These are phyloP conservation scores for Tolypocladium endophyticum DNA, from an alignment of 2,329 filamentous ascomycete genomes.

Conservation along the genomic window DNA sequence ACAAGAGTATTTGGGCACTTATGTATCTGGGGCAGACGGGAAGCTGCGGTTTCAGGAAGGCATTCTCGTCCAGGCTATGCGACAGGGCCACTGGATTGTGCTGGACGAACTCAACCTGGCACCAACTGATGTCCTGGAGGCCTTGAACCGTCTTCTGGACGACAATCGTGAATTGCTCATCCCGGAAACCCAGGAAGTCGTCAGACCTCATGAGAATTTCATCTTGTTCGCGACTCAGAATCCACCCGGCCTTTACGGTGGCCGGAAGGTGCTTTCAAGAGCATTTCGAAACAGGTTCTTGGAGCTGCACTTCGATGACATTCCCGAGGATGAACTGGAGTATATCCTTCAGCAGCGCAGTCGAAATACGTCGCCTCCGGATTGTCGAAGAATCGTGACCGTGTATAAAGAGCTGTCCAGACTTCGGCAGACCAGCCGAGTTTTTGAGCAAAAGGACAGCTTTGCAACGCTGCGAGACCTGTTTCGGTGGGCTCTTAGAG, in stretches of 20 bases:
- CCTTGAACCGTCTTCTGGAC: slow-evolving; percentile 86
- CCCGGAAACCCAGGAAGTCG: slow-evolving; percentile 89
- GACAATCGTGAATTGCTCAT: slow-evolving; percentile 94
- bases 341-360: slow-evolving; percentile 84
- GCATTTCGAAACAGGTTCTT: slow-evolving; percentile 96
- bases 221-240: slow-evolving; percentile 99
- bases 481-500: slow-evolving; percentile 86
- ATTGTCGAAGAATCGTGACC: slow-evolving; percentile 81
- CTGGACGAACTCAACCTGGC: slow-evolving; percentile 95
- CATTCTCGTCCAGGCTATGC: slow-evolving; percentile 80
- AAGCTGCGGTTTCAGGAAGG: slow-evolving; percentile 88
- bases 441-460: slow-evolving; percentile 96
- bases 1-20: slow-evolving; percentile 94
- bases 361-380: slow-evolving; percentile 76
- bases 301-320: slow-evolving; percentile 95
- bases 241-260: slow-evolving; percentile 88
- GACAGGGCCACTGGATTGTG: slow-evolving; percentile 94
- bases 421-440: slow-evolving; percentile 75
- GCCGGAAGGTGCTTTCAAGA: slow-evolving; percentile 82
- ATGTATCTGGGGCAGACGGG: slow-evolving; percentile 76
- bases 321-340: slow-evolving; percentile 87
- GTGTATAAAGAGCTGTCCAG: slow-evolving; percentile 91
- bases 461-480: slow-evolving; percentile 94
- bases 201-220: slow-evolving; percentile 87
- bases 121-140: slow-evolving; percentile 92